Evolutionary conservation across 495 filamentous ascomycete species (phyloP).

Genomic region (Podospora pseudoanserina): DNA sequence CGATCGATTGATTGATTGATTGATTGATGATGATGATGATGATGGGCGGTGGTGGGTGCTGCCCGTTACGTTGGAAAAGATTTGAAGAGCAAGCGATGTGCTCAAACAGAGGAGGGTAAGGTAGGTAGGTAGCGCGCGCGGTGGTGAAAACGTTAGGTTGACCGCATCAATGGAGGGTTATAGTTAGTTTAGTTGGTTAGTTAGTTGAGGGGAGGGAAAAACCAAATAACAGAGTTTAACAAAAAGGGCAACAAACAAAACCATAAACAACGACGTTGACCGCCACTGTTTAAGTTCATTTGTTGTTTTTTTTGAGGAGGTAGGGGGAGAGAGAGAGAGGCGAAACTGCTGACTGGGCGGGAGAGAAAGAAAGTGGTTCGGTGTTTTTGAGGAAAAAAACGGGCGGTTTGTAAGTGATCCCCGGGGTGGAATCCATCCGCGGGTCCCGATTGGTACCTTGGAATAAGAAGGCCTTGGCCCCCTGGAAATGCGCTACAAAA

Average conservation of each 20-base stretch:
- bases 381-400: constrained; percentile 7
- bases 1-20: too few species aligned
- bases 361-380: background rate
- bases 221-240: too few species aligned
- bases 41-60: background rate
- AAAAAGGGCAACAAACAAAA: background rate
- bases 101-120: background rate
- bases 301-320: background rate
- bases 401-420: background rate
- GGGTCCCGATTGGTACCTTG: background rate
- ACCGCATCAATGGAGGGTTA: background rate
- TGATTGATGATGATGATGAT: too few species aligned
- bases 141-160: background rate
- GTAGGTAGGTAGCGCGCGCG: background rate
- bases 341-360: background rate
- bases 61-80: too few species aligned
- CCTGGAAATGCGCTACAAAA: background rate
- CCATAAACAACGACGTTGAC: background rate
- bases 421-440: background rate
- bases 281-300: background rate
- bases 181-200: too few species aligned
- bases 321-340: background rate
- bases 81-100: too few species aligned
- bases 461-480: background rate
- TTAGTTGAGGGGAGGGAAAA: too few species aligned